Base-by-base conservation (phyloP, 78 protist genomes). In the Emiliania huxleyi region DNA sequence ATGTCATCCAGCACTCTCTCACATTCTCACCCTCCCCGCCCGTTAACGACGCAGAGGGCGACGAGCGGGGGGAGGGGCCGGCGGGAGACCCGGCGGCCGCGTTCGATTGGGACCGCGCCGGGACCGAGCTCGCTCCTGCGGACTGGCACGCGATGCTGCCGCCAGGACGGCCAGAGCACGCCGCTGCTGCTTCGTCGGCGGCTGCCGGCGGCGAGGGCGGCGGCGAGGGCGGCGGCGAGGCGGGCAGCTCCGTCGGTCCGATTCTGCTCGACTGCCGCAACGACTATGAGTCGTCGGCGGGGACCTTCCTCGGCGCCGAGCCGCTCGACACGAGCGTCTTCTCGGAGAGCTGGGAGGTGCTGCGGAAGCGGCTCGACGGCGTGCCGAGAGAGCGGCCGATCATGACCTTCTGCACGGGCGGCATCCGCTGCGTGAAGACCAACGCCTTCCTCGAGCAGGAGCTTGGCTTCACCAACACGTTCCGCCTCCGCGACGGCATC, bases 231-330 rank as follows among this genome's bases (percentile, higher is more conserved):
- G n/a, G n/a, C n/a, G n/a, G n/a, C n/a, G n/a, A n/a, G n/a, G n/a
- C n/a, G n/a, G n/a, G n/a, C n/a, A 3, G 40, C 48, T 2, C 21
- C 21, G 69, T 11, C 69, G 26, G 43, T 3, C 33, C 90, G 37
- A 26, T 85, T 23, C 46, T 85, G 55, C 90, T 85, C 45, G 90
- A 85, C 42, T 85, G 90, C 90, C 90, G 90, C 25, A 85, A 85
- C 69, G 8, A 5, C 23, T 85, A 85, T 23, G 90, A 85, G 69
- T n/a, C 69, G 5, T 0, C 45, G 22, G 45, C n/a, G 21, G 90
- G 90, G 38, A 21, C 22, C 26, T 85, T 85, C 22, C 35, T 11
- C 6, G 71, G 42, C 38, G 55, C 90, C 23, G 55, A 11, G 42
- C 69, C 90, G 4, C 69, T 85, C 69, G 43, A 22, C 69, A 85